Conservation (phyloP, 805 yeast species). For the Clavispora vitiphila region DNA sequence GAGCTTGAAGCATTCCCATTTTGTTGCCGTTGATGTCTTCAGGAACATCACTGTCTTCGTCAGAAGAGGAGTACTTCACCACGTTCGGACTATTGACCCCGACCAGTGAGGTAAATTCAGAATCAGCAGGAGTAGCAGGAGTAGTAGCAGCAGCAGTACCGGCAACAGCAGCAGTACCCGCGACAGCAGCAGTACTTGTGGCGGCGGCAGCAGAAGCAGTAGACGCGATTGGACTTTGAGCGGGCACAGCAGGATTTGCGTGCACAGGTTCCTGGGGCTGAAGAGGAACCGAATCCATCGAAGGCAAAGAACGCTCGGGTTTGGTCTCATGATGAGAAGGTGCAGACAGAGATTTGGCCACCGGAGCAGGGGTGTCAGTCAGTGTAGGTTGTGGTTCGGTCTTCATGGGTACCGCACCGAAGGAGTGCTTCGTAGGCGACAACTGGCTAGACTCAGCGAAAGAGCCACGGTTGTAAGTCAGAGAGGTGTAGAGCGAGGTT, state of each 20-base stretch:
- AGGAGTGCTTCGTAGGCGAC: not conserved
- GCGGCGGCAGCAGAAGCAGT: conserved; percentile 1
- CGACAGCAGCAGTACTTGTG: too few species aligned
- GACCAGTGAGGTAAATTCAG: too few species aligned
- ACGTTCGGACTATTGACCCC: conserved; percentile 34
- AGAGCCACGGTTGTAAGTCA: not conserved
- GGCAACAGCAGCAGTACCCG: too few species aligned
- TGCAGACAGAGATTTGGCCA: not conserved
- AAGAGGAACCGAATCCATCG: not conserved
- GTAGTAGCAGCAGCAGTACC: too few species aligned
- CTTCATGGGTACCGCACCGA: not conserved
- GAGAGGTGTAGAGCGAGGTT: conserved; percentile 8
- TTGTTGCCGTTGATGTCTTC: conserved; percentile 18
- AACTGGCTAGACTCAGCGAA: not conserved
- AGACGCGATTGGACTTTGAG: not conserved
- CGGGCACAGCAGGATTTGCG: conserved; percentile 22
- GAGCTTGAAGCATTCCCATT: conserved; percentile 29
- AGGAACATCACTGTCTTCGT: conserved; percentile 27
- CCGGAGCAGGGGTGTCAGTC: not conserved
- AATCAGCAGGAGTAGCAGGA: too few species aligned
- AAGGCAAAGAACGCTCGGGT: not conserved
- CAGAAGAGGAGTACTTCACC: conserved; percentile 28
- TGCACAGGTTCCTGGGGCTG: conserved; percentile 19
- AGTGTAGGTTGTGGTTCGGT: not conserved
- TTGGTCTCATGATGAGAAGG: not conserved